Conservation (phyloP, 306 rosid genomes). For the Cucurbita ficifolia region DNA sequence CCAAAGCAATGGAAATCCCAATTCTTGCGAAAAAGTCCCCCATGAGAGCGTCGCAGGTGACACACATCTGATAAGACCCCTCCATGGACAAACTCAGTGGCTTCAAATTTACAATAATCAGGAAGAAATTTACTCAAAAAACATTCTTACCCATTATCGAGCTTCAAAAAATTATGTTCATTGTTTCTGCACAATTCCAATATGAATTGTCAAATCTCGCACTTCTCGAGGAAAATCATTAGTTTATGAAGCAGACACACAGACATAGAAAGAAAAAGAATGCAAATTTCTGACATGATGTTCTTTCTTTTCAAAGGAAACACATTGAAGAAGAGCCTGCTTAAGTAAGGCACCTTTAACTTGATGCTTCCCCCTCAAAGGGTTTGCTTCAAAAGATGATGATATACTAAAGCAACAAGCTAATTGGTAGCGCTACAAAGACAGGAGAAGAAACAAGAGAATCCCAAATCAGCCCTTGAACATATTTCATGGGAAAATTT, state of each 20-base stretch:
- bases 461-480: neutral
- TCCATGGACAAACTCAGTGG: neutral
- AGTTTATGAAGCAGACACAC: neutral
- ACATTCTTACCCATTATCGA: neutral
- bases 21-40: neutral
- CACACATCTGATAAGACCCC: neutral
- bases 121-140: neutral
- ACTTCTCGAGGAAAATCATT: conserved; percentile 4
- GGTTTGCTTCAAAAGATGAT: too few species aligned
- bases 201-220: conserved; percentile 1
- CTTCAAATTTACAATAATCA: neutral
- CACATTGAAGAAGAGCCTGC: neutral
- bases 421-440: neutral
- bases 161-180: too few species aligned
- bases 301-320: neutral
- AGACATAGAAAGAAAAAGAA: neutral
- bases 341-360: neutral
- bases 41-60: neutral
- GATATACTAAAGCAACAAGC: neutral
- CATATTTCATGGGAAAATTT: neutral
- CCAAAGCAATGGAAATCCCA: neutral
- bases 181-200: too few species aligned
- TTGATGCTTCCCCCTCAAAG: neutral
- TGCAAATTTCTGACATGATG: neutral
- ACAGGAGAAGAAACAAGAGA: neutral